Evolutionary conservation across 495 filamentous ascomycete species (phyloP).

Genomic region (Astrothelium macrocarpum): DNA sequence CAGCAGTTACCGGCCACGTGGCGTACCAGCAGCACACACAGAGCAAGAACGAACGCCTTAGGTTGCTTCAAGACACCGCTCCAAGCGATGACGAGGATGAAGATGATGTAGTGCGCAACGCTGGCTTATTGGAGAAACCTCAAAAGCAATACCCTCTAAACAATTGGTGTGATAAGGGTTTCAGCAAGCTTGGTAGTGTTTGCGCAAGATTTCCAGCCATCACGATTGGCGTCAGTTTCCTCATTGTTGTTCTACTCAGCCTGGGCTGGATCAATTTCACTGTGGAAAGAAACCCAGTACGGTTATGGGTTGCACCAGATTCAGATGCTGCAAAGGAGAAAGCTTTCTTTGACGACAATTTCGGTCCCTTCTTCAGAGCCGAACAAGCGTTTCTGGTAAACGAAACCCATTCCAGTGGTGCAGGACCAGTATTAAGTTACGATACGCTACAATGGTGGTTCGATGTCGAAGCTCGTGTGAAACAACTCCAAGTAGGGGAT

Average conservation of each 20-base stretch:
- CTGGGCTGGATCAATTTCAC: slow-evolving; percentile 78
- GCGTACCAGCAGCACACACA: slow-evolving; percentile 61
- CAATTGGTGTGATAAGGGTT: slow-evolving; percentile 62
- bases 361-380: slow-evolving; percentile 90
- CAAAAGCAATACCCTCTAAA: slow-evolving; percentile 71
- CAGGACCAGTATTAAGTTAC: slow-evolving; percentile 71
- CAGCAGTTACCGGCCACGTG: slow-evolving; percentile 60
- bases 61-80: slow-evolving; percentile 72
- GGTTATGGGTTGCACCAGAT: slow-evolving; percentile 88
- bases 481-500: slow-evolving; percentile 53
- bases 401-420: slow-evolving; percentile 53
- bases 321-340: slow-evolving; percentile 90
- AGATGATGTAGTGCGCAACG: slow-evolving; percentile 63
- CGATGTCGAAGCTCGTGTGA: slow-evolving; percentile 69
- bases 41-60: slow-evolving; percentile 66
- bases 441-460: slow-evolving; percentile 92
- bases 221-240: slow-evolving; percentile 61
- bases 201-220: slow-evolving; percentile 76
- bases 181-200: slow-evolving; percentile 68
- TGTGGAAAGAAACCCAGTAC: slow-evolving; percentile 80
- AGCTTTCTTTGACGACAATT: slow-evolving; percentile 85
- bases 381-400: slow-evolving; percentile 93
- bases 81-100: slow-evolving; percentile 89
- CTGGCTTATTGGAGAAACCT: slow-evolving; percentile 59
- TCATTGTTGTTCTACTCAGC: slow-evolving; percentile 66